Evolutionary conservation across 2,329 filamentous ascomycete species (phyloP).

Genomic region (Tympanopsis confertula): DNA sequence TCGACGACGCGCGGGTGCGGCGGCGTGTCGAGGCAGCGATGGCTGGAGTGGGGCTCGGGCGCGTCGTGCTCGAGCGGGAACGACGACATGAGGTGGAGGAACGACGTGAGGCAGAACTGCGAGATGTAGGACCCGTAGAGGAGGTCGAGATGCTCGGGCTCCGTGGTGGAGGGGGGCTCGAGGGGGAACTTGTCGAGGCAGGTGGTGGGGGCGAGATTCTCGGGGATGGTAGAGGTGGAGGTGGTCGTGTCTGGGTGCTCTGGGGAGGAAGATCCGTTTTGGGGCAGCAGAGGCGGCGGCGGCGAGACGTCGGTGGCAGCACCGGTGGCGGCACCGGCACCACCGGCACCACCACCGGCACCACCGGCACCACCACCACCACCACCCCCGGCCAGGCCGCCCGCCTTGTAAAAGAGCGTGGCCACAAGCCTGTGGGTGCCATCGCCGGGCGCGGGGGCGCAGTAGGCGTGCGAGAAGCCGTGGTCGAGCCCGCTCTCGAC

Average conservation of each 20-base stretch:
- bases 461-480: slow-evolving; percentile 51
- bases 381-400: too few relatives aligned
- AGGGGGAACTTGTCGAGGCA: slow-evolving; percentile 47
- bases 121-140: slow-evolving; percentile 57
- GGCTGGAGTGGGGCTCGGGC: slow-evolving; percentile 44
- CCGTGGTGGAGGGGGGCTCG: slow-evolving; percentile 38
- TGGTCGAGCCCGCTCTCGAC: slow-evolving; percentile 52
- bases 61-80: slow-evolving; percentile 42
- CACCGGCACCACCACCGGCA: too few relatives aligned
- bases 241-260: slow-evolving; percentile 17
- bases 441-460: slow-evolving; percentile 36
- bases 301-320: slow-evolving; percentile 12
- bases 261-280: slow-evolving; percentile 19
- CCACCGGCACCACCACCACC: too few relatives aligned
- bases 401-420: slow-evolving; percentile 51
- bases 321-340: too few relatives aligned
- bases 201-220: slow-evolving; percentile 47
- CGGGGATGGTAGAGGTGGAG: slow-evolving; percentile 28
- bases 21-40: slow-evolving; percentile 51
- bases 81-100: slow-evolving; percentile 53
- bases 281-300: slow-evolving; percentile 21
- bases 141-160: slow-evolving; percentile 49
- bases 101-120: slow-evolving; percentile 52
- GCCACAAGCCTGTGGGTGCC: slow-evolving; percentile 41
- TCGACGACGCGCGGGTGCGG: slow-evolving; percentile 54